These are phyloP conservation scores for Ustilago hordei DNA, from an alignment of 1,284 basidiomycete species.

Conservation along the genomic window DNA sequence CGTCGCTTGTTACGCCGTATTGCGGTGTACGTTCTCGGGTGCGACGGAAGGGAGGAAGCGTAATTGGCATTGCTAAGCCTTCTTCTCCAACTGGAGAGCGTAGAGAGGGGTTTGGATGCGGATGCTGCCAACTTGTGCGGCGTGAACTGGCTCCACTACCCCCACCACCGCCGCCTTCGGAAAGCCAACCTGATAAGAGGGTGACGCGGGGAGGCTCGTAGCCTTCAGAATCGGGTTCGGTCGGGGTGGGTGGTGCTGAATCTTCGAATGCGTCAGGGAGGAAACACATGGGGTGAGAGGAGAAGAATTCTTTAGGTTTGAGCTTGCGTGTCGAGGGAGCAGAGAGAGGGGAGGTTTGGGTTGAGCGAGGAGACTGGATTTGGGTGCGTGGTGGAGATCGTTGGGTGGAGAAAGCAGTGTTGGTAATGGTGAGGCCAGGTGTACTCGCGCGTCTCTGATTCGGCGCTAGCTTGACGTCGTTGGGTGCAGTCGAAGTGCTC, in stretches of 20 bases:
- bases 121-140: slow-evolving; percentile 43
- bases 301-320: slow-evolving; percentile 31
- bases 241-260: slow-evolving; percentile 40
- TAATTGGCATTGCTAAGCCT: slow-evolving; percentile 28
- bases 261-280: slow-evolving; percentile 55
- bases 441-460: slow-evolving; percentile 10
- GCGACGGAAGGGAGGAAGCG: slow-evolving; percentile 38
- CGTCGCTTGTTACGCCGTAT: slow-evolving; percentile 30
- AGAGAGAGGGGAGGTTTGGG: slow-evolving; percentile 20
- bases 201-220: slow-evolving; percentile 29
- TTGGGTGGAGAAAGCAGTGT: slow-evolving; percentile 1
- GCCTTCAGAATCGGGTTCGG: slow-evolving; percentile 32
- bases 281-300: slow-evolving; percentile 53
- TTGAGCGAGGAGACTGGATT: slow-evolving; percentile 6
- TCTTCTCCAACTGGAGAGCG: neutral
- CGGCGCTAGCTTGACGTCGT: slow-evolving; percentile 4
- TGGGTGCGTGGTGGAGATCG: slow-evolving; percentile 9
- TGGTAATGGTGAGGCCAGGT: neutral
- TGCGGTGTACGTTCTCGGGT: slow-evolving; percentile 25
- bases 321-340: slow-evolving; percentile 18
- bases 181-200: slow-evolving; percentile 36
- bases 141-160: slow-evolving; percentile 43
- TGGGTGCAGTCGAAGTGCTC: neutral
- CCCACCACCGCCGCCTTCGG: slow-evolving; percentile 37
- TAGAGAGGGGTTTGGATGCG: slow-evolving; percentile 6